Percentiles rank a stretch among this genome's conserved stretches.
Evolutionary conservation across 2,329 filamentous ascomycete genomes (phyloP).

Genomic region (Ophiosphaerella narmari): DNA sequence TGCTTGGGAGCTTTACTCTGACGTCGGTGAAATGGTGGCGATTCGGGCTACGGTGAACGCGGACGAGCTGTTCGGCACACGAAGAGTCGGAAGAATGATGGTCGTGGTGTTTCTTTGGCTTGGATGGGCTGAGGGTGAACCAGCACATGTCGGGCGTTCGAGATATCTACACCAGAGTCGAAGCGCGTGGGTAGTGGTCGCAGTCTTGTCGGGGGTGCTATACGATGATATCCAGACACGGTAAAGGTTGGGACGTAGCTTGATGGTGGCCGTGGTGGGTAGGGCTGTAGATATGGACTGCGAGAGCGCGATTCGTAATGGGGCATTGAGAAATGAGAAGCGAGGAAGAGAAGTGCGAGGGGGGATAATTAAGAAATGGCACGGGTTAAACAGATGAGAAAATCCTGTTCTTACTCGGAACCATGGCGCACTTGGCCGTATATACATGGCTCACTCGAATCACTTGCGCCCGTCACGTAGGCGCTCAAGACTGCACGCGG

Average conservation of each 20-base stretch:
- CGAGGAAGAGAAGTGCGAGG: conserved; percentile 7
- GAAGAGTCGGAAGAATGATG: conserved; percentile 26
- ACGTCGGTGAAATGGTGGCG: conserved; percentile 26
- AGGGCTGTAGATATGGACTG: conserved; percentile 17
- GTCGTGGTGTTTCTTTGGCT: conserved; percentile 21
- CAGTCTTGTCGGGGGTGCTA: conserved; percentile 27
- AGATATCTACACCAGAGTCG: conserved; percentile 18
- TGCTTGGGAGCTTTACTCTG: conserved; percentile 27
- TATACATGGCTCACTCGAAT: conserved; percentile 20
- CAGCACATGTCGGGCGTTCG: conserved; percentile 33
- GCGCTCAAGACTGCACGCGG: conserved; percentile 19
- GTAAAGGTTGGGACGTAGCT: conserved; percentile 24
- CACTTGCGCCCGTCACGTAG: conserved; percentile 25
- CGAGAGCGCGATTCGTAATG: conserved; percentile 13
- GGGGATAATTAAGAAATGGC: conserved; percentile 20
- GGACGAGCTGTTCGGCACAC: conserved; percentile 35
- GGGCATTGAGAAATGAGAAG: conserved; percentile 24
- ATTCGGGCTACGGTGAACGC: conserved; percentile 26
- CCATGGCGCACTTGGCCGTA: conserved; percentile 23
- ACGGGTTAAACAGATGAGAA: conserved; percentile 12
- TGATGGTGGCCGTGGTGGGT: conserved; percentile 24
- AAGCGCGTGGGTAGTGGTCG: conserved; percentile 24
- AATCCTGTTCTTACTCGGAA: conserved; percentile 6
- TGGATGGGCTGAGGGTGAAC: conserved; percentile 36
- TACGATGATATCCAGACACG: conserved; percentile 23